Conservation (phyloP, 768 basidiomycete genomes). For the Pulveroboletus sp. region DNA sequence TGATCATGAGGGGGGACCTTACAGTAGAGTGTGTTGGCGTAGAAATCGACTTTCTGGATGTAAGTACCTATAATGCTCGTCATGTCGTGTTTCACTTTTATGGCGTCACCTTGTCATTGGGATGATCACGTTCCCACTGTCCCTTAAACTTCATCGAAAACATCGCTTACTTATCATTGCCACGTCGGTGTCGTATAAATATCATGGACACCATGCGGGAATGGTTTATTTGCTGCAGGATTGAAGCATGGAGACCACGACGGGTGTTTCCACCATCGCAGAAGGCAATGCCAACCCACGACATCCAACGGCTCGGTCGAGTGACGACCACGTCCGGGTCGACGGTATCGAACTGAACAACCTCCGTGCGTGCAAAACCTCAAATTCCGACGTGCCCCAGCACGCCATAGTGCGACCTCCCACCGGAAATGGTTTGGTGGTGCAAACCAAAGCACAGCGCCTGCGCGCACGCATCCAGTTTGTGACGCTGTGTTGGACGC, state of each 20-base stretch:
- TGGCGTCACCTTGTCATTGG: too few species aligned
- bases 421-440: too few species aligned
- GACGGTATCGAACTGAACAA: slow-evolving; percentile 7
- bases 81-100: too few species aligned
- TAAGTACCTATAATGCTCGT: too few species aligned
- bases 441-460: slow-evolving; percentile 20
- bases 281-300: slow-evolving; percentile 7
- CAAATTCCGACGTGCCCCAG: not conserved
- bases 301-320: slow-evolving; percentile 2
- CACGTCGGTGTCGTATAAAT: too few species aligned
- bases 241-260: slow-evolving; percentile 16
- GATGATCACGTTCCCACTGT: too few species aligned
- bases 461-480: slow-evolving; percentile 31
- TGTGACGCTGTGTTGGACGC: slow-evolving; percentile 31
- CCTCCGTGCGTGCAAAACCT: slow-evolving; percentile 2
- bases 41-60: not conserved
- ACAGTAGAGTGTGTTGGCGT: not conserved
- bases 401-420: too few species aligned
- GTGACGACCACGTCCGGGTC: not conserved
- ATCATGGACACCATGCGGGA: too few species aligned
- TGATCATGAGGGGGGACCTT: slow-evolving; percentile 3
- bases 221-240: not conserved
- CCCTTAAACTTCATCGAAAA: too few species aligned
- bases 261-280: not conserved
- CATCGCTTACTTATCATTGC: too few species aligned